A percentile compares a stretch with the other conserved stretches of the same genome.
phyloP scores from a whole-genome alignment of 2,329 filamentous ascomycete genomes.

The Alternaria burnsii region DNA sequence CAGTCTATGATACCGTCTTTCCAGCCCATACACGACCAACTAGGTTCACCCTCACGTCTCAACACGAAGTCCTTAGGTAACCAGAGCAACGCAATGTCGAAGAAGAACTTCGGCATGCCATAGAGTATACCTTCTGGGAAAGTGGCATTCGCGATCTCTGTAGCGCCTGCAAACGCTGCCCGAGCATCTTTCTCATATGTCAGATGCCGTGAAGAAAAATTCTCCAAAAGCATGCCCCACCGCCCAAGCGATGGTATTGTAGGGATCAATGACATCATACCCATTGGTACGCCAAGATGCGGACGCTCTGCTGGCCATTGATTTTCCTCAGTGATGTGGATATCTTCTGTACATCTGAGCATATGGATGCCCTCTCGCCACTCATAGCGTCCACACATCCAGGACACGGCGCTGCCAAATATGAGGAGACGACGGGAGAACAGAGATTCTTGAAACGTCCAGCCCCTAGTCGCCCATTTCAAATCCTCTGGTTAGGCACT shows the following conservation, averaged over 20 bases:
- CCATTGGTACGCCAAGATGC: no score
- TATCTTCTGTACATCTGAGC: no score
- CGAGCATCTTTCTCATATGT: no score
- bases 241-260: no score
- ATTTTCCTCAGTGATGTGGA: no score
- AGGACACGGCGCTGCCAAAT: neutral
- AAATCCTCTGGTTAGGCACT: no score
- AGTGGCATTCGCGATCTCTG: no score
- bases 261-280: no score
- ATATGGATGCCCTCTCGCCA: neutral
- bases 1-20: neutral
- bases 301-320: no score
- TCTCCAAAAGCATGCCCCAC: no score
- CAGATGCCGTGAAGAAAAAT: no score
- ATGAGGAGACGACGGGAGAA: neutral
- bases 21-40: constrained; percentile 4
- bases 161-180: no score
- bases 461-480: neutral
- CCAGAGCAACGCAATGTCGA: neutral
- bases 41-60: neutral
- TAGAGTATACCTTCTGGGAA: neutral
- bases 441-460: neutral
- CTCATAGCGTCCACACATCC: neutral
- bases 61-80: neutral
- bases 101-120: neutral